Percentiles rank a stretch among this genome's conserved stretches.
Conservation (phyloP, 2,329 filamentous ascomycete species). For the Colletotrichum sp. region DNA sequence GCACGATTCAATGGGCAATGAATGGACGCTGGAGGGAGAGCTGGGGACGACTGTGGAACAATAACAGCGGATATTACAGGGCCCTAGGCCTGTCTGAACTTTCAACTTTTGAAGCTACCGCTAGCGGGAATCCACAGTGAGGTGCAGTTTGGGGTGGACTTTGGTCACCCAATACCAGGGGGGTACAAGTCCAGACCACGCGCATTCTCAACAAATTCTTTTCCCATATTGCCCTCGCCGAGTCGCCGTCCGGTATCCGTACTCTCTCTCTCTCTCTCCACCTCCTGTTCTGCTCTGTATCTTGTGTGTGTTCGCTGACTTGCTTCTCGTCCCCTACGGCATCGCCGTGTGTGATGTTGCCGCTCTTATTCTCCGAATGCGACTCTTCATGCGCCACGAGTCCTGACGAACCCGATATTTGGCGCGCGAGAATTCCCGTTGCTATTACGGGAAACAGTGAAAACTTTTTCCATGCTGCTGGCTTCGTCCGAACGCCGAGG, state of each 20-base stretch:
- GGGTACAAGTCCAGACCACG: slow-evolving; percentile 20
- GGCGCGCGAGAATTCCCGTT: slow-evolving; percentile 1
- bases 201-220: slow-evolving; percentile 21
- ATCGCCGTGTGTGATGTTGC: slow-evolving; percentile 2
- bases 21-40: not conserved
- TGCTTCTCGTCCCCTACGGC: not conserved
- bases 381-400: slow-evolving; percentile 5
- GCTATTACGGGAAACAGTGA: not conserved
- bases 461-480: not conserved
- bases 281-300: not conserved
- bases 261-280: not conserved
- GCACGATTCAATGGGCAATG: not conserved
- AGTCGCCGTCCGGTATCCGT: not conserved
- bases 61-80: slow-evolving; percentile 16
- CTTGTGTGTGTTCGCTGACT: not conserved
- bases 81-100: not conserved
- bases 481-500: not conserved
- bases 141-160: not conserved
- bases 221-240: slow-evolving; percentile 11
- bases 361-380: slow-evolving; percentile 4
- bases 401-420: not conserved
- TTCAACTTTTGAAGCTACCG: not conserved
- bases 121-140: slow-evolving; percentile 13
- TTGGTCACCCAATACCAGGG: slow-evolving; percentile 12
- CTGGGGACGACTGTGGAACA: slow-evolving; percentile 5